Percentiles rank a stretch among this genome's conserved stretches.
Conservation (phyloP, 2,329 filamentous ascomycete genomes). For the Claviceps citrina region DNA sequence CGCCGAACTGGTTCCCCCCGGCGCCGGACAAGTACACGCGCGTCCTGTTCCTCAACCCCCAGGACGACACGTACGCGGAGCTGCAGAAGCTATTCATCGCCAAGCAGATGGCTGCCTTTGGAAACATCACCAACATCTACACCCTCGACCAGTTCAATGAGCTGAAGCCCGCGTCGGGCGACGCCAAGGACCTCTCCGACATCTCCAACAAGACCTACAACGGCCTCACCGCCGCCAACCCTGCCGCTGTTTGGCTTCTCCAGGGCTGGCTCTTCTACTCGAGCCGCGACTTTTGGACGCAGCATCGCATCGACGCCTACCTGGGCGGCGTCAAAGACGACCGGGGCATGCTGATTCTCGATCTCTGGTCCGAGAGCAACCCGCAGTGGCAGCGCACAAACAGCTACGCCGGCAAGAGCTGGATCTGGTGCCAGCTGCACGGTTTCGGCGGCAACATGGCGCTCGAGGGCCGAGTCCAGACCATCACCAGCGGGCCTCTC, state of each 20-base stretch:
- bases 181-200: conserved; percentile 23
- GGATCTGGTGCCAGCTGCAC: conserved; percentile 39
- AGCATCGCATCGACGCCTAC: conserved; percentile 31
- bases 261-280: conserved; percentile 36
- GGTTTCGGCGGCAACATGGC: conserved; percentile 34
- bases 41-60: conserved; percentile 31
- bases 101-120: conserved; percentile 30
- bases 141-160: conserved; percentile 40
- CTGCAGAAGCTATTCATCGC: conserved; percentile 30
- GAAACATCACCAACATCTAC: conserved; percentile 32
- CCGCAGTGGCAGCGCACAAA: conserved; percentile 36
- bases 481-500: conserved; percentile 31
- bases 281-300: conserved; percentile 27
- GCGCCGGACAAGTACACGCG: conserved; percentile 24
- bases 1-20: conserved; percentile 23
- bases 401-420: conserved; percentile 35
- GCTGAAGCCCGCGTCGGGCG: conserved; percentile 30
- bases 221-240: conserved; percentile 31
- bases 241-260: conserved; percentile 35
- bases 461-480: conserved; percentile 33
- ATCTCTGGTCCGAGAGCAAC: conserved; percentile 32
- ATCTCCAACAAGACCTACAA: conserved; percentile 24
- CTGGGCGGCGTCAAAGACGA: conserved; percentile 28
- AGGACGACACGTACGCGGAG: conserved; percentile 25
- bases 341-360: conserved; percentile 33